Evolutionary conservation across 495 filamentous ascomycete species (phyloP), one percentile per base, ranked within the genome.

Genomic region (Penicillium cinerascens): DNA sequence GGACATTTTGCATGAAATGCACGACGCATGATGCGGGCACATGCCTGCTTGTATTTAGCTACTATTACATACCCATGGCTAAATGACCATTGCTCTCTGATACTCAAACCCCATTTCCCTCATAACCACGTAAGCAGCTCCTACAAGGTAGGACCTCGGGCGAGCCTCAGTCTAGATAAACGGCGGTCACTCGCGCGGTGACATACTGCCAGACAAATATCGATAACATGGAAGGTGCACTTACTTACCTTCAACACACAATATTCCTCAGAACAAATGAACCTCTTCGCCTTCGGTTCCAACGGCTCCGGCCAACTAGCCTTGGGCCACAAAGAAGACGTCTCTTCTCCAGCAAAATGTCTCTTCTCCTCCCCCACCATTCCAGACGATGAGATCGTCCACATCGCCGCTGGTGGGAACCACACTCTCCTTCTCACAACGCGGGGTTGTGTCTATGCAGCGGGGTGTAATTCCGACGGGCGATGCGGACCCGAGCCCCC

Each of bases 291-390:
- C n/a, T 83, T 96, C 56, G 93, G 93, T 29, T 97, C 92, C 25
- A 98, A 97, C 67, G 85, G 88, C 35, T 88, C 84, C 6, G 89
- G 89, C 46, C 93, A 98, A 64, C 80, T 98, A 33, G 89, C 87
- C 33, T 76, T 97, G 42, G 82, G 82, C 20, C 87, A 92, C 67
- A 76, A 70, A 40, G 78, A 89, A 52, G 91, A 96, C 66, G 81
- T 87, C 11, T 85, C 84, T 4, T 67, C 73, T 0, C 90, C 91
- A 4, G 79, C 84, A 42, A 70, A 63, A 50, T 88, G 86, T 59
- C 47, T 78, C 29, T 79, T 83, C 54, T 57, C 70, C 10, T 57
- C 23, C 51, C 64, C 33, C 54, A 33, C 16, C 17, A 44, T 37
- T 40, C 33, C 39, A 22, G 39, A 52, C 39, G 53, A 57, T 27